Base-by-base conservation (phyloP, 1,139 yeast species). In the Hemisphaericaspora lyxosophila region DNA sequence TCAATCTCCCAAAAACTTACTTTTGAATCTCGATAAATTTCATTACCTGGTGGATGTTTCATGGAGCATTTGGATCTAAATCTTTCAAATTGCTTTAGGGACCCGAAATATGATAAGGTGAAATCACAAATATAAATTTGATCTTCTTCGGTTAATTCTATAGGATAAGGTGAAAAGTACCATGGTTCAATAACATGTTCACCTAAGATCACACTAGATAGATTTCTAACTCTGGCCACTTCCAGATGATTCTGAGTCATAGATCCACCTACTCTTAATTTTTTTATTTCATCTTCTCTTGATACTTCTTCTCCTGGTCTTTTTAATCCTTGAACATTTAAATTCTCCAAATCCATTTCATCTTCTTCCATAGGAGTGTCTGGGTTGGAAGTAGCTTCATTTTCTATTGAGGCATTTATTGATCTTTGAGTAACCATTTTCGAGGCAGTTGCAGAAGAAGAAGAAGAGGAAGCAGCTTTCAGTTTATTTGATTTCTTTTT, bases 41-140 rank as follows among this genome's bases (percentile, higher is more conserved):
- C 98, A 62, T 92, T 92, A 0, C 99, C 99, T 0, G 99, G 98
- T 0, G 99, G 99, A 54, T 92, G 97, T 51, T 83, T 80, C 64
- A 84, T 69, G 4, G 95, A 83, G 54, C 95, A 86, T 57, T 92
- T 92, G 16, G 79, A 62, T 54, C 97, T 73, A 64, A 87, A 92
- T 43, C 99, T 70, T 63, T 90, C 95, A 66, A 90, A 92, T 62
- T 90, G 97, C 56, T 86, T 88, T 45, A 74, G 72, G 0, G 96
- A 86, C 1, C 95, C 95, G 63, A 87, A 92, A 60, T 87, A 94
- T 40, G 86, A 81, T 44, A 94, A 63, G 2, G 97, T 82, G 57
- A 86, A 92, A 61, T 90, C 97, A 63, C 96, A 94, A 32, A 94
- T 84, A 59, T 85, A 94, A 16, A 92, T 77, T 42, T 76, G 81